phyloP scores from a whole-genome alignment of 805 yeast species.

The Candida xiaguanensis region DNA sequence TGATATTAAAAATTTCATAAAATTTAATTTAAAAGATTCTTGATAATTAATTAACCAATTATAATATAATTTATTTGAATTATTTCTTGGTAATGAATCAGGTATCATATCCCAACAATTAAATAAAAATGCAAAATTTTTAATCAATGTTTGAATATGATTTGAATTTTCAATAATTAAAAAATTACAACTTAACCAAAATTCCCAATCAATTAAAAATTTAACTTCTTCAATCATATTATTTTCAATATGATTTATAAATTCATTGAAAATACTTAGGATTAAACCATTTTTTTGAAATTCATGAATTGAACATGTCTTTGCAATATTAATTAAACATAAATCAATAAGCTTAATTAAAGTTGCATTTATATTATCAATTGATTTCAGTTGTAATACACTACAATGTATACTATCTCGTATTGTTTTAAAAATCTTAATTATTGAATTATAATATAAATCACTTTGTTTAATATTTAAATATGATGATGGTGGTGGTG shows the following conservation, averaged over 20 bases:
- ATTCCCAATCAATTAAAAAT: conserved; percentile 58
- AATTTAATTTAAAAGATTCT: conserved; percentile 45
- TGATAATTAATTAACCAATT: conserved; percentile 39
- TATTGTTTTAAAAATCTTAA: conserved; percentile 36
- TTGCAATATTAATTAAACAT: conserved; percentile 33
- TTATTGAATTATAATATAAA: conserved; percentile 34
- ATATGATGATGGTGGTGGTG: conserved; percentile 5
- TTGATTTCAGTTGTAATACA: conserved; percentile 5
- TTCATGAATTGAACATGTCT: conserved; percentile 33
- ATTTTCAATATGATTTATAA: conserved; percentile 29
- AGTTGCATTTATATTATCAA: conserved; percentile 12
- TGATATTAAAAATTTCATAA: conserved; percentile 53
- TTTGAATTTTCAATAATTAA: conserved; percentile 57
- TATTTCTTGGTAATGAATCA: conserved; percentile 14
- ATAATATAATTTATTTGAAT: background rate
- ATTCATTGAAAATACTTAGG: conserved; percentile 39
- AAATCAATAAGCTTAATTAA: conserved; percentile 26
- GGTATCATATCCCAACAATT: conserved; percentile 74
- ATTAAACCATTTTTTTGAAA: conserved; percentile 35
- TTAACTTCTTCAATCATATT: conserved; percentile 9
- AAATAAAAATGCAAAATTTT: conserved; percentile 63
- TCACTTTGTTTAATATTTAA: conserved; percentile 24
- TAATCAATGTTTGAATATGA: conserved; percentile 58
- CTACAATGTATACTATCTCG: conserved; percentile 30
- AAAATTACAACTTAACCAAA: conserved; percentile 64